Base-by-base conservation (phyloP, 2,329 filamentous ascomycete genomes). In the Acrodontium crateriforme region DNA sequence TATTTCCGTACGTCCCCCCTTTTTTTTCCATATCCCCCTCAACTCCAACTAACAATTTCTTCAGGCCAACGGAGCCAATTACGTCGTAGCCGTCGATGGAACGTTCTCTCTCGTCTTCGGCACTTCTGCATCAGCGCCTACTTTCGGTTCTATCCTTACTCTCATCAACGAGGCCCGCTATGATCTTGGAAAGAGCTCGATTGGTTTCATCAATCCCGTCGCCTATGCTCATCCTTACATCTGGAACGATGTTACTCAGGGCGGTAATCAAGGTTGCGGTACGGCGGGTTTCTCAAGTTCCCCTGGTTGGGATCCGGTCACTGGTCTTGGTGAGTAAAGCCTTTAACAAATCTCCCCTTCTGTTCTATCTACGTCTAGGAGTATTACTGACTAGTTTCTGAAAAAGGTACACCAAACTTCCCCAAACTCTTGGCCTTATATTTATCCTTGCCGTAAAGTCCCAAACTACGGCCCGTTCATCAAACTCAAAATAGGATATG, bases 81-180 rank as follows among this genome's bases (percentile, higher is more conserved):
- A 47, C 30, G 44, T 49, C 12, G 47, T 64, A 5, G 58, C 59
- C 1, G 44, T 62, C 17, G 46, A 62, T 25, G 61, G 60, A 12
- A 41, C 44, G 4, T 61, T 60, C 30, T 38, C 41, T 1, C 48
- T 60, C 16, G 55, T 62, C 1, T 65, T 55, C 27, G 68, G 67
- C 9, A 72, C 69, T 0, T 65, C 60, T 27, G 62, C 65, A 6
- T 58, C 58, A 3, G 45, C 60, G 17, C 67, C 67, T 1, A 58
- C 64, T 1, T 60, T 62, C 37, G 63, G 57, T 0, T 47, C 58
- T 0, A 54, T 67, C 20, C 40, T 70, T 16, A 68, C 60, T 1
- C 40, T 65, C 14, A 49, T 61, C 40, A 61, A 61, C 29, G 49
- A 59, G 31, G 54, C 46, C n/a, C 39, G 56, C 11, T 29, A 49